phyloP scores from a whole-genome alignment of 305 asterid species.

The Rubia balearica region DNA sequence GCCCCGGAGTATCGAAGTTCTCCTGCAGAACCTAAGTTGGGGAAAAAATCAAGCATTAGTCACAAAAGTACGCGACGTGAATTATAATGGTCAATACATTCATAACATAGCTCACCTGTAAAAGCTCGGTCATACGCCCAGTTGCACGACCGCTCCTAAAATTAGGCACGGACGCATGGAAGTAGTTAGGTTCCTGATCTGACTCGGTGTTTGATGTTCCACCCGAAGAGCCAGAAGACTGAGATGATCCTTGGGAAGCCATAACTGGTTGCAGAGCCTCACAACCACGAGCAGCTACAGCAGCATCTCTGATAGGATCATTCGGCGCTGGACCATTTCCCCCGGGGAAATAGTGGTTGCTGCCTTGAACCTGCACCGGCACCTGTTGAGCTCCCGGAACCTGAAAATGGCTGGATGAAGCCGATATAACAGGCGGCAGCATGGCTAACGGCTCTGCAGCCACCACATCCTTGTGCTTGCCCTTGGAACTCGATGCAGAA shows the following conservation, averaged over 20 bases:
- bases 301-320: constrained; percentile 22
- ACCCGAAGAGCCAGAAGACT: constrained; percentile 28
- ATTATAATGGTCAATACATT: background rate
- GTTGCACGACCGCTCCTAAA: constrained; percentile 44
- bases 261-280: background rate
- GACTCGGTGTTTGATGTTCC: constrained; percentile 11
- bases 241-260: constrained; percentile 15
- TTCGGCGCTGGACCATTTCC: constrained; percentile 25
- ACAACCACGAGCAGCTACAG: constrained; percentile 20
- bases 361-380: constrained; percentile 25
- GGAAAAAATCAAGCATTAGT: constrained; percentile 1
- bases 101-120: constrained; percentile 44
- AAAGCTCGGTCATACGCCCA: constrained; percentile 88
- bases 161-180: constrained; percentile 27
- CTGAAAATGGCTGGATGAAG: constrained; percentile 39
- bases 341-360: constrained; percentile 25
- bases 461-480: constrained; percentile 52
- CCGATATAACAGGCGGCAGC: constrained; percentile 48
- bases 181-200: constrained; percentile 11
- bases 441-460: constrained; percentile 60
- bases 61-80: background rate
- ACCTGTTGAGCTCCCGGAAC: constrained; percentile 17
- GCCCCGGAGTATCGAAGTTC: constrained; percentile 46
- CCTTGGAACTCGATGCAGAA: constrained; percentile 28
- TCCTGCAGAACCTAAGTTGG: constrained; percentile 70